phyloP scores from a whole-genome alignment of 352 stramenopile species.

The Blastocystis hominis region DNA sequence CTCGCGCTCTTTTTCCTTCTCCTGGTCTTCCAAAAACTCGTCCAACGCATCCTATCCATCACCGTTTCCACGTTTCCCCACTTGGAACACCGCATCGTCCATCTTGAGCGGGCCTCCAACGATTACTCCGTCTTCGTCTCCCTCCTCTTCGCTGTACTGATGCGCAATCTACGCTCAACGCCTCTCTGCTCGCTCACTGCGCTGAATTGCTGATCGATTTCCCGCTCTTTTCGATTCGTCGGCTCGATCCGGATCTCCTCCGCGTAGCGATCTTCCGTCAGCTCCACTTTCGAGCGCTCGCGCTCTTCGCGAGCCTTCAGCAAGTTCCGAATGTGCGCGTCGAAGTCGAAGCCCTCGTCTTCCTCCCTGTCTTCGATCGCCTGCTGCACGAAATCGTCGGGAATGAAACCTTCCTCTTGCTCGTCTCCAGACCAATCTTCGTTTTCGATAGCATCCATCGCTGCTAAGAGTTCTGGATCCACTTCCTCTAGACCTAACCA shows the following conservation, averaged over 20 bases:
- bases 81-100: conserved; percentile 30
- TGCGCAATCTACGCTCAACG: neutral
- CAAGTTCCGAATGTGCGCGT: conserved; percentile 50
- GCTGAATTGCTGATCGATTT: conserved; percentile 32
- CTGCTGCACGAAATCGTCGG: conserved; percentile 36
- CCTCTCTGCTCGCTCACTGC: neutral
- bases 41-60: conserved; percentile 34
- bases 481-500: neutral
- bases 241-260: conserved; percentile 26
- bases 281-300: neutral
- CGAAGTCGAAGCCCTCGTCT: neutral
- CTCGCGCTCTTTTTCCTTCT: neutral
- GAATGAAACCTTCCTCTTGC: conserved; percentile 19
- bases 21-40: conserved; percentile 22
- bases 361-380: conserved; percentile 33
- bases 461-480: conserved; percentile 21
- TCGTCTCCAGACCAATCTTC: conserved; percentile 15
- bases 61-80: neutral
- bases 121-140: neutral
- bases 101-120: neutral
- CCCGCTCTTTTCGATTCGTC: neutral
- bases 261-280: conserved; percentile 42
- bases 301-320: conserved; percentile 5
- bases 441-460: conserved; percentile 29
- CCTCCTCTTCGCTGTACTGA: conserved; percentile 45